A percentile compares a stretch with the other conserved stretches of the same genome.
Conservation (phyloP, 2,329 filamentous ascomycete genomes). For the Trichoderma semiorbis region DNA sequence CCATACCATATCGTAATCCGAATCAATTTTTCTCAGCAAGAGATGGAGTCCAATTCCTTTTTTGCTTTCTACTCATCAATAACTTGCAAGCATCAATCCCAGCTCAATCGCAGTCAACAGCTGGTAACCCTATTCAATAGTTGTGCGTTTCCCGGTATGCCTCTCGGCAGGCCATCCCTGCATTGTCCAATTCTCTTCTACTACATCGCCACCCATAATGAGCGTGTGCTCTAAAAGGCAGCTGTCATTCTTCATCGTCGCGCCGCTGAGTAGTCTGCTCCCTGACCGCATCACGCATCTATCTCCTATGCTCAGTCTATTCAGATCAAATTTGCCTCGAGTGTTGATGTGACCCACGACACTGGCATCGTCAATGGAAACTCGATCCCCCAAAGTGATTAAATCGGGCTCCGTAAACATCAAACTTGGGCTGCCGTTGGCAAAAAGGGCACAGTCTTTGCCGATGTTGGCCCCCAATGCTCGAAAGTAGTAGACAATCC, state of each 20-base stretch:
- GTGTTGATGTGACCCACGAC: conserved; percentile 56
- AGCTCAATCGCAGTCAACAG: not conserved
- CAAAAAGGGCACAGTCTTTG: conserved; percentile 52
- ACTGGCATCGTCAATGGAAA: conserved; percentile 53
- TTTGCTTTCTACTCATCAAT: not conserved
- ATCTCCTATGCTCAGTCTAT: conserved; percentile 47
- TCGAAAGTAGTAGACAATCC: conserved; percentile 51
- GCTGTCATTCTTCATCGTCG: conserved; percentile 49
- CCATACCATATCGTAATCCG: not conserved
- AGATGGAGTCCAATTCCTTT: not conserved
- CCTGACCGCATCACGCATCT: conserved; percentile 51
- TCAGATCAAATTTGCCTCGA: conserved; percentile 53
- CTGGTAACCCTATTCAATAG: not conserved
- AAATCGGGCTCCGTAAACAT: conserved; percentile 58
- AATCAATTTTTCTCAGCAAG: not conserved
- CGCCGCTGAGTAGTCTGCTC: conserved; percentile 50
- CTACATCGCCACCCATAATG: conserved; percentile 54
- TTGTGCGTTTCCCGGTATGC: conserved; percentile 16
- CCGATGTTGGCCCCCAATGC: conserved; percentile 52
- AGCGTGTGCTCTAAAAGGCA: conserved; percentile 56
- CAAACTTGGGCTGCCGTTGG: conserved; percentile 49
- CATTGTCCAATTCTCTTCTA: conserved; percentile 47
- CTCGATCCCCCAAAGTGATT: conserved; percentile 50
- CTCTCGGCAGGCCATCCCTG: conserved; percentile 51
- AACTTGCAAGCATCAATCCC: not conserved